Evolutionary conservation across 2,329 filamentous ascomycete genomes (phyloP).

Genomic region (Fusarium guadeloupense): DNA sequence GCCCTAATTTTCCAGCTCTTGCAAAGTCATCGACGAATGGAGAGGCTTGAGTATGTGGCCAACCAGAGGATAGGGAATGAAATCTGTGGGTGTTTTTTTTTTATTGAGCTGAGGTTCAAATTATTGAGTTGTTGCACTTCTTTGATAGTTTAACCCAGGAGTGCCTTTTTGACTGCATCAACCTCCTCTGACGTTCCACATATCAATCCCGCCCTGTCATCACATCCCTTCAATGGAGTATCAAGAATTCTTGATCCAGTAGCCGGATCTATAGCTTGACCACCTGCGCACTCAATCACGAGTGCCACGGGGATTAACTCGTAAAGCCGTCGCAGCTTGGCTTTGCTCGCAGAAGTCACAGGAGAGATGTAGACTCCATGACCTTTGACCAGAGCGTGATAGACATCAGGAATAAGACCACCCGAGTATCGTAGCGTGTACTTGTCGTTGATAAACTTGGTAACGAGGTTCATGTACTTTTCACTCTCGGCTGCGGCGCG

Average conservation of each 20-base stretch:
- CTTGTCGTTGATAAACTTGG: conserved; percentile 58
- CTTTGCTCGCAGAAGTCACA: conserved; percentile 59
- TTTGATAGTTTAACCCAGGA: conserved; percentile 1
- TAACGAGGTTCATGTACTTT: conserved; percentile 60
- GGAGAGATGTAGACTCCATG: conserved; percentile 70
- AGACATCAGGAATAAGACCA: conserved; percentile 68
- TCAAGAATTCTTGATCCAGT: conserved; percentile 55
- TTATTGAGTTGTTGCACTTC: not conserved
- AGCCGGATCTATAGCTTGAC: conserved; percentile 61
- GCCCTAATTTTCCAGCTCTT: conserved; percentile 23
- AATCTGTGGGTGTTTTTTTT: not conserved
- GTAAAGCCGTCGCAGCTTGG: conserved; percentile 68
- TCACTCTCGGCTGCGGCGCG: conserved; percentile 63
- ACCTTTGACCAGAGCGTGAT: conserved; percentile 67
- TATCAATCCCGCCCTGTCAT: conserved; percentile 60
- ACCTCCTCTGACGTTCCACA: conserved; percentile 63
- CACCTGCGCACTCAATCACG: conserved; percentile 68
- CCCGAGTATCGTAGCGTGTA: conserved; percentile 70
- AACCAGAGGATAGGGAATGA: accelerated
- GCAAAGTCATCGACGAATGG: not conserved
- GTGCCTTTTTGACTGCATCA: conserved; percentile 45
- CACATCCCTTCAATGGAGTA: conserved; percentile 50
- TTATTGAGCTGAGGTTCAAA: not conserved
- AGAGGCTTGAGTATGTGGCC: not conserved
- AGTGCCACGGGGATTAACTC: conserved; percentile 69